phyloP scores from a whole-genome alignment of 2,329 filamentous ascomycete genomes.

The Septoria linicola region DNA sequence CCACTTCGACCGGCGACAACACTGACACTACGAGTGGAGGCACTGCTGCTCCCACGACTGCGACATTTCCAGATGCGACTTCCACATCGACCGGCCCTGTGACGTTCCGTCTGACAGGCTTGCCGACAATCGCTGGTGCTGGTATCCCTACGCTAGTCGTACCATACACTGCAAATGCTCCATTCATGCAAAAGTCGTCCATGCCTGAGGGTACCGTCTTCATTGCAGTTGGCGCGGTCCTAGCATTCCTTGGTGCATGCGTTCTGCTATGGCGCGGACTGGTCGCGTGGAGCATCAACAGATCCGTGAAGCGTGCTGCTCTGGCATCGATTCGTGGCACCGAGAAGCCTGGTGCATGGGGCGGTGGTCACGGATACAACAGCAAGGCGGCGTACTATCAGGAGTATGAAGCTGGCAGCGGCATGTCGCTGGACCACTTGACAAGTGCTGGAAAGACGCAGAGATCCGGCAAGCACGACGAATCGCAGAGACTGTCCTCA shows the following conservation, averaged over 20 bases:
- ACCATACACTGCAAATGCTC: slow-evolving; percentile 78
- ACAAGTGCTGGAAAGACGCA: slow-evolving; percentile 41
- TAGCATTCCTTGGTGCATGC: slow-evolving; percentile 78
- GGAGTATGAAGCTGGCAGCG: slow-evolving; percentile 51
- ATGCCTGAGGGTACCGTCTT: slow-evolving; percentile 93
- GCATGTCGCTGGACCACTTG: slow-evolving; percentile 57
- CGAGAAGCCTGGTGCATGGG: slow-evolving; percentile 38
- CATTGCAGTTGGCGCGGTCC: slow-evolving; percentile 84
- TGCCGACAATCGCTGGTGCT: slow-evolving; percentile 58
- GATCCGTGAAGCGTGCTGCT: slow-evolving; percentile 84
- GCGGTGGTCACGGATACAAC: slow-evolving; percentile 25
- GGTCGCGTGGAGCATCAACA: slow-evolving; percentile 86
- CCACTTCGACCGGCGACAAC: slow-evolving; percentile 26
- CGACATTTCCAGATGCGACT: slow-evolving; percentile 20
- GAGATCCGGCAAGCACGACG: slow-evolving; percentile 31
- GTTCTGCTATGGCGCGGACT: slow-evolving; percentile 85
- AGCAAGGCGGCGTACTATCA: slow-evolving; percentile 39
- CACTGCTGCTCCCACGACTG: slow-evolving; percentile 15
- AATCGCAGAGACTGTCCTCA: slow-evolving; percentile 38
- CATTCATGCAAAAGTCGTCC: slow-evolving; percentile 85
- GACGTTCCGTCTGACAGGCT: slow-evolving; percentile 38
- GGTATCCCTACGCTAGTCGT: slow-evolving; percentile 69
- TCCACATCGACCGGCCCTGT: slow-evolving; percentile 29
- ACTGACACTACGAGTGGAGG: slow-evolving; percentile 26
- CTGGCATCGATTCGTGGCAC: slow-evolving; percentile 60